Evolutionary conservation across 164 flowering plant genomes (phyloP).

Genomic region (Taxillus chinensis): DNA sequence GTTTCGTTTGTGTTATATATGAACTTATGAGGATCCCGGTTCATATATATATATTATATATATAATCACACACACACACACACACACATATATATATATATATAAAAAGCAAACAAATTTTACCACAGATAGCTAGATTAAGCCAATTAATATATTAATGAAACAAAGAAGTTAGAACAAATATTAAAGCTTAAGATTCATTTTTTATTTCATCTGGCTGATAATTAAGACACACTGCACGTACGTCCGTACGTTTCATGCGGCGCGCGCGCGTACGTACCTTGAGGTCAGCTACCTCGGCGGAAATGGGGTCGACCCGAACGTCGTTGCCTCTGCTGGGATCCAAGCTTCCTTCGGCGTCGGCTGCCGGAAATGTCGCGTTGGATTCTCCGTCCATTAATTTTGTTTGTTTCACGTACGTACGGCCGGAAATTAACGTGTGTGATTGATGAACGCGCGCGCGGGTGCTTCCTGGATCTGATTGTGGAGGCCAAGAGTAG

Average conservation of each 20-base stretch:
- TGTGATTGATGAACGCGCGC: too few species aligned
- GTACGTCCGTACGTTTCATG: neutral
- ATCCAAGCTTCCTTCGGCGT: conserved; percentile 22
- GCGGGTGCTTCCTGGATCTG: too few species aligned
- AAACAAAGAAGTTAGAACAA: too few species aligned
- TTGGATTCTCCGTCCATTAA: conserved; percentile 7
- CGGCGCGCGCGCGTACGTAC: conserved; percentile 4
- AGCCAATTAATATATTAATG: too few species aligned
- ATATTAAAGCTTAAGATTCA: neutral
- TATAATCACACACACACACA: neutral
- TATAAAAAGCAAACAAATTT: too few species aligned
- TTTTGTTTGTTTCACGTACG: conserved; percentile 14
- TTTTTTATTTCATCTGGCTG: neutral
- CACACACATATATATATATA: neutral
- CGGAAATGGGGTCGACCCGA: conserved; percentile 25
- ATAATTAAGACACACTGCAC: too few species aligned
- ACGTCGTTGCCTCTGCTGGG: conserved; percentile 20
- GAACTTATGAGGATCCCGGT: too few species aligned
- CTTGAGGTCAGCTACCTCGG: conserved; percentile 27
- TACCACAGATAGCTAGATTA: too few species aligned
- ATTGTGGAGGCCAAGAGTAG: too few species aligned
- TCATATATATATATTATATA: too few species aligned
- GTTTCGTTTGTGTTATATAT: neutral
- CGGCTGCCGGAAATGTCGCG: conserved; percentile 26
- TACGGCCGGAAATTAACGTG: neutral